Evolutionary conservation across 768 basidiomycete genomes (phyloP), one percentile per base, ranked within the genome.

Genomic region (Macrolepiota albuminosa): DNA sequence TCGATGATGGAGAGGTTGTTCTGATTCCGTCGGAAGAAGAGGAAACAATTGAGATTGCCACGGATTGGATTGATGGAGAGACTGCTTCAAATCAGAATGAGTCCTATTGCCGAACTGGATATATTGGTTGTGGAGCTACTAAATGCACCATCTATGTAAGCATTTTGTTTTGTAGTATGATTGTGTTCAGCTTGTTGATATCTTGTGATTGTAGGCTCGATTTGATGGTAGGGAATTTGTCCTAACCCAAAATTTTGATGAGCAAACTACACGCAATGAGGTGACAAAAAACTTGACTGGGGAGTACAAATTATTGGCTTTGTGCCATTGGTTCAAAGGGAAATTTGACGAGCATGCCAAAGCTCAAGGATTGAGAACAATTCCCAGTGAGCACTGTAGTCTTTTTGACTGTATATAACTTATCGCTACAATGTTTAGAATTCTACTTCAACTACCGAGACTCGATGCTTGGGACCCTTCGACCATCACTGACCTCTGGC

Each of bases 141-240:
- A 70, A 64, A 54, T 46, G 49, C 18, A 62, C 63, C n/a, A 65
- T 70, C 16, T 70, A 70, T 63, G 64, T 67, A 56, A 43, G 66
- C 67, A 1, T 52, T 37, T 16, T 16, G 2, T 11, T 4, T 29
- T 4, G 4, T 29, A 4, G 29, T 4, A n/a, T n/a, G n/a, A n/a
- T n/a, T n/a, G n/a, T 29, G 29, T 4, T 29, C 29, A 29, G 4
- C n/a, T n/a, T 29, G 29, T 63, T 62, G 43, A 31, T 11, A 10
- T 5, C 14, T 42, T 29, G 4, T 29, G 29, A 29, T 4, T 29
- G 6, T 46, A 58, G 57, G 52, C 52, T 46, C 18, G 52, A 14
- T 54, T 54, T 40, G 61, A 16, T 40, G 61, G 54, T 13, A 57
- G 49, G 37, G 69, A 69, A 61, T 69, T 67, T 63, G 66, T 64